These are phyloP conservation scores for Trichodelitschia bisporula DNA, from an alignment of 495 filamentous ascomycete genomes.

Conservation along the genomic window DNA sequence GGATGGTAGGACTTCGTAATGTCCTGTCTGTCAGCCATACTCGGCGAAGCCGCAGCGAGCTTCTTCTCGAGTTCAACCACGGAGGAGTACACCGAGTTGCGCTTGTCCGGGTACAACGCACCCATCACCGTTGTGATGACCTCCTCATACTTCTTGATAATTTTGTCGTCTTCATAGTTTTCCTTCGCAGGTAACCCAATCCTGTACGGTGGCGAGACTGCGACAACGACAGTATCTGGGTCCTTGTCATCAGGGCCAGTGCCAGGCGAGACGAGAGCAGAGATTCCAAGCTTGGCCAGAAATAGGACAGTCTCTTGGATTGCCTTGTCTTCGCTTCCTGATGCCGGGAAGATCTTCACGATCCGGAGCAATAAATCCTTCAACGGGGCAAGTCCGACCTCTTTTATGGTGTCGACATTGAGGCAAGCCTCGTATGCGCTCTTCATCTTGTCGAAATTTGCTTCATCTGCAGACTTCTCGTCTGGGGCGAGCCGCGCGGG, in stretches of 20 bases:
- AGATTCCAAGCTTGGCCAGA: constrained; percentile 26
- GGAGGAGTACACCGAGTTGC: constrained; percentile 10
- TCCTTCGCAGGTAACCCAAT: constrained; percentile 39
- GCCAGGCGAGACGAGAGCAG: constrained; percentile 19
- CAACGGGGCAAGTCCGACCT: constrained; percentile 28
- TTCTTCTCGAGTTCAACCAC: constrained; percentile 34
- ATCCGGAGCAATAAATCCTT: constrained; percentile 24
- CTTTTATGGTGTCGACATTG: constrained; percentile 27
- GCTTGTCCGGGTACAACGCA: constrained; percentile 10
- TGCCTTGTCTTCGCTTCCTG: constrained; percentile 12
- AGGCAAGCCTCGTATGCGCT: constrained; percentile 38
- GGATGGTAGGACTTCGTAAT: constrained; percentile 38
- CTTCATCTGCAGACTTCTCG: constrained; percentile 20
- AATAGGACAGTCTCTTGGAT: constrained; percentile 28
- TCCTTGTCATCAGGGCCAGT: constrained; percentile 30
- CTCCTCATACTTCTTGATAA: constrained; percentile 25
- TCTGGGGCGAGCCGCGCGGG: constrained; percentile 14
- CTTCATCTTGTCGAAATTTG: constrained; percentile 41
- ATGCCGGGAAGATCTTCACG: constrained; percentile 24
- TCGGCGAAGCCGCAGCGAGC: constrained; percentile 32
- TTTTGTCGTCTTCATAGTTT: constrained; percentile 33
- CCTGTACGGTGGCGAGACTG: constrained; percentile 23
- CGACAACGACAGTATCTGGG: constrained; percentile 34
- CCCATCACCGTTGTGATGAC: constrained; percentile 19
- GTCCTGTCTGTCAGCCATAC: constrained; percentile 29